Percentiles rank a stretch among this genome's conserved stretches.
phyloP scores from a whole-genome alignment of 164 flowering plant genomes.

The Sedum album region DNA sequence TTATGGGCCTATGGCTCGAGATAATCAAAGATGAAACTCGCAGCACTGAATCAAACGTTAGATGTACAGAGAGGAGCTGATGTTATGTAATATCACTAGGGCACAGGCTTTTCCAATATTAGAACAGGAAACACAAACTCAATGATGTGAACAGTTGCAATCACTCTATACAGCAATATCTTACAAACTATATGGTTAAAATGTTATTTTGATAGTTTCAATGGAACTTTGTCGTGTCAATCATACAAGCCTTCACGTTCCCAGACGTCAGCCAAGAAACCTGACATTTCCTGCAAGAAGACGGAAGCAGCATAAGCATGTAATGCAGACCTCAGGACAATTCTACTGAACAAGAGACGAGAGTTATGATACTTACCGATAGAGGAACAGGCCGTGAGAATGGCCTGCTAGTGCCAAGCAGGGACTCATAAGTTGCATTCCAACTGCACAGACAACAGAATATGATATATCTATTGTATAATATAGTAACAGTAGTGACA shows the following conservation, averaged over 20 bases:
- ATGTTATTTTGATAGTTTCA: background rate
- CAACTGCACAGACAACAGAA: conserved; percentile 38
- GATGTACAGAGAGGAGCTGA: background rate
- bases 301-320: conserved; percentile 5
- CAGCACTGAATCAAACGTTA: background rate
- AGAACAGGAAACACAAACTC: background rate
- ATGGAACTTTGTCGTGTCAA: conserved; percentile 18
- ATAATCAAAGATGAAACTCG: conserved; percentile 5
- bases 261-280: conserved; percentile 81
- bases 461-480: background rate
- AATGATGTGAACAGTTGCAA: background rate
- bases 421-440: conserved; percentile 67
- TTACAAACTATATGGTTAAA: background rate
- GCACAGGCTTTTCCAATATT: background rate
- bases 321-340: background rate
- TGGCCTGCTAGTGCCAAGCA: conserved; percentile 57
- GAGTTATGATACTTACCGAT: conserved; percentile 37
- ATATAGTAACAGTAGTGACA: background rate
- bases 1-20: too few species aligned
- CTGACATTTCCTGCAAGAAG: conserved; percentile 62
- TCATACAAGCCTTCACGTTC: conserved; percentile 89
- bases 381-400: conserved; percentile 67
- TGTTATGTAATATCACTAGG: background rate
- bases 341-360: background rate
- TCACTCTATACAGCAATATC: background rate